These are phyloP conservation scores for Tetrahymena elliotti DNA, from an alignment of 73 alveolate genomes.

Conservation along the genomic window DNA sequence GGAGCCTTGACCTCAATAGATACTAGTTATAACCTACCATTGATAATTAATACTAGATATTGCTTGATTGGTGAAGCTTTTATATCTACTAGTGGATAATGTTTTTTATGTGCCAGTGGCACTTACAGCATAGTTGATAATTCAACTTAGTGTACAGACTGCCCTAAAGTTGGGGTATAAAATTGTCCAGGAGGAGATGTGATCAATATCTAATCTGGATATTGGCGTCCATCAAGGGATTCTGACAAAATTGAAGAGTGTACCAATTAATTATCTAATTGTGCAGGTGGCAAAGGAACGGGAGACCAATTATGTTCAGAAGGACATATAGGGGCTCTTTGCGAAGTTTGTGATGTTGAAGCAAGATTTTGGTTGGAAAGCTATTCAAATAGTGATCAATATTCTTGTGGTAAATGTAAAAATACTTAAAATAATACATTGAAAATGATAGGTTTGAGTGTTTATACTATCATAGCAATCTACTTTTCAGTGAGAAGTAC, in stretches of 20 bases:
- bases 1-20: not conserved
- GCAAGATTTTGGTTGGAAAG: not conserved
- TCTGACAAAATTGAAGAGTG: not conserved
- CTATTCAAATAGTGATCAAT: constrained; percentile 3
- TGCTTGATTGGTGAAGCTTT: not conserved
- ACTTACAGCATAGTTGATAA: not conserved
- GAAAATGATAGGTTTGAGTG: not conserved
- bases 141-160: not conserved
- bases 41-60: not conserved
- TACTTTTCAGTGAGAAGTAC: constrained; percentile 19
- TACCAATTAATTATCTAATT: not conserved
- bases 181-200: not conserved
- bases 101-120: not conserved
- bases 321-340: constrained; percentile 37
- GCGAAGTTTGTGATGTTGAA: constrained; percentile 34
- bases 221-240: constrained; percentile 24
- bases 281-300: constrained; percentile 20
- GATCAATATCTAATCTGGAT: constrained; percentile 1
- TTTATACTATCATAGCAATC: not conserved
- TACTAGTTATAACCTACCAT: not conserved
- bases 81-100: not conserved
- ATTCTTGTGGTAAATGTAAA: constrained; percentile 19
- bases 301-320: constrained; percentile 24
- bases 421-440: not conserved
- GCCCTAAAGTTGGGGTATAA: not conserved